Conservation (phyloP, 2,329 filamentous ascomycete species). For the Coniochaeta ligniaria region DNA sequence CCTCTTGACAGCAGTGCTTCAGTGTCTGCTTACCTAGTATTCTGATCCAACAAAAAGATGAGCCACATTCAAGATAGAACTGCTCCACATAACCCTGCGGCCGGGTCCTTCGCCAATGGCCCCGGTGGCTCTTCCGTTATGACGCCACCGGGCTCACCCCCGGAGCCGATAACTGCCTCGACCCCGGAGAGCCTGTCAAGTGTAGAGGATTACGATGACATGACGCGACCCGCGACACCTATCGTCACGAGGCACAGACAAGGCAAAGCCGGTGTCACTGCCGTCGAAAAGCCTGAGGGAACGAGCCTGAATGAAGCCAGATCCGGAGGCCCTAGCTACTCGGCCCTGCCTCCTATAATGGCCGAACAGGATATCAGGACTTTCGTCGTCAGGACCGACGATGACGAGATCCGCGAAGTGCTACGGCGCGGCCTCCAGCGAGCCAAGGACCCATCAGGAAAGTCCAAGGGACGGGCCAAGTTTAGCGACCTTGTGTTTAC, state of each 20-base stretch:
- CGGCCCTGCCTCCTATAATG: constrained; percentile 1
- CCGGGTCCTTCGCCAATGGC: neutral
- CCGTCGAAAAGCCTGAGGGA: neutral
- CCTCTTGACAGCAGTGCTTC: neutral
- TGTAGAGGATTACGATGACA: constrained; percentile 38
- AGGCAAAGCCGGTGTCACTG: neutral
- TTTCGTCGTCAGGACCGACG: constrained; percentile 22
- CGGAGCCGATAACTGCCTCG: neutral
- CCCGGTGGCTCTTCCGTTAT: neutral
- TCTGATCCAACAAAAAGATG: neutral
- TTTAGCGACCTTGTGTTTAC: constrained; percentile 61
- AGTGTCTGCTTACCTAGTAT: neutral
- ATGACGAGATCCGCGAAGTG: constrained; percentile 32
- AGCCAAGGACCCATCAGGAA: constrained; percentile 15
- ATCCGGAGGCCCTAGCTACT: constrained; percentile 5
- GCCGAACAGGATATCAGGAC: constrained; percentile 8
- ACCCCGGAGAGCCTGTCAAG: constrained; percentile 15
- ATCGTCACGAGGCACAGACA: constrained; percentile 6
- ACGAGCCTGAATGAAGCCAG: neutral
- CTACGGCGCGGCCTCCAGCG: constrained; percentile 21
- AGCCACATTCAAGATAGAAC: neutral
- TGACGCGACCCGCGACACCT: constrained; percentile 13
- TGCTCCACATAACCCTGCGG: neutral
- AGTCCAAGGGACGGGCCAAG: constrained; percentile 18
- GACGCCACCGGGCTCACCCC: neutral